These are phyloP conservation scores for Rickenella mellea DNA, from an alignment of 768 basidiomycete species.

Conservation along the genomic window DNA sequence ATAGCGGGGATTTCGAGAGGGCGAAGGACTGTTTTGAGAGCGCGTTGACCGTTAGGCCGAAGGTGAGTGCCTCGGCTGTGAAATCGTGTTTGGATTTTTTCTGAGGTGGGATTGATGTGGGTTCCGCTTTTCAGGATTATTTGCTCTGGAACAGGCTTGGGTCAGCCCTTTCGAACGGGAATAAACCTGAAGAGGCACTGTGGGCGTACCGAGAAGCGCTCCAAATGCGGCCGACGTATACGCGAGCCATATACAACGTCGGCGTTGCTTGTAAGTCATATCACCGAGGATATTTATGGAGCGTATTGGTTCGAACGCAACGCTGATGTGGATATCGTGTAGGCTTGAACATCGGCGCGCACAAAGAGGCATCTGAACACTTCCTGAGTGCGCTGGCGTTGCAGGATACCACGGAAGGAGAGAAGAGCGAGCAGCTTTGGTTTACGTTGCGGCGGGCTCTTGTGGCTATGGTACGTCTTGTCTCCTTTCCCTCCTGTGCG, in stretches of 20 bases:
- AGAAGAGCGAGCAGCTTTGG: conserved; percentile 84
- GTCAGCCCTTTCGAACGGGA: conserved; percentile 89
- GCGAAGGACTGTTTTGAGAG: conserved; percentile 94
- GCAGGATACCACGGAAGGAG: conserved; percentile 59
- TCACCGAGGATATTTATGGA: conserved; percentile 5
- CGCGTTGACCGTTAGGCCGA: conserved; percentile 71
- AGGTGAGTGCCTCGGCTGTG: conserved; percentile 27
- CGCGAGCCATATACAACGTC: conserved; percentile 94
- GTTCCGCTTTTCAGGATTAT: conserved; percentile 53
- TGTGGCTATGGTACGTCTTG: conserved; percentile 57
- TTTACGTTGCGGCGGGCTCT: conserved; percentile 78
- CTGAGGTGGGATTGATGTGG: too few relatives aligned
- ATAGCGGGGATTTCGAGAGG: conserved; percentile 72
- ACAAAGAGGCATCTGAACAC: conserved; percentile 94
- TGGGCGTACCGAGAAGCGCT: conserved; percentile 87
- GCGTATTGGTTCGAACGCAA: too few relatives aligned
- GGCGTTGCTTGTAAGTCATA: conserved; percentile 83
- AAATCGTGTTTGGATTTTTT: not conserved
- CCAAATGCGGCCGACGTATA: conserved; percentile 87
- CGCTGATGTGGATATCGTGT: conserved; percentile 5
- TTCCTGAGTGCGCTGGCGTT: conserved; percentile 77
- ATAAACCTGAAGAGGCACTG: conserved; percentile 87
- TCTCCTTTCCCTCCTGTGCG: not conserved
- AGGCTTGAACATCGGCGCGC: conserved; percentile 94
- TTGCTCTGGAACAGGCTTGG: conserved; percentile 93